phyloP scores from a whole-genome alignment of 1,284 basidiomycete genomes.

The Heterobasidion occidentale region DNA sequence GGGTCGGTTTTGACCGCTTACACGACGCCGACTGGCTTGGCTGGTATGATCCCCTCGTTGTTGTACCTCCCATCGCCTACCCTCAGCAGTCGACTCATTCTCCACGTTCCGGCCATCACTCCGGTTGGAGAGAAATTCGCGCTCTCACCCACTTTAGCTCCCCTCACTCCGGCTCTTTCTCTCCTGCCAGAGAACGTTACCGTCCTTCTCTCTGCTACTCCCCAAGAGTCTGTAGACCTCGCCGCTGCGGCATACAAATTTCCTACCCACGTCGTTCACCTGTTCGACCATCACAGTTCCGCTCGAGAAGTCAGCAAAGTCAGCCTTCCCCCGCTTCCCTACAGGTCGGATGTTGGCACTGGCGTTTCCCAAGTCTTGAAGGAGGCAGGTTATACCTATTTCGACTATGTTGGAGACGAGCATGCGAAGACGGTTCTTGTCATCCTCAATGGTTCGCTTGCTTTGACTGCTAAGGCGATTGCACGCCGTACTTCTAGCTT shows the following conservation, averaged over 20 bases:
- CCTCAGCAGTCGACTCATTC: slow-evolving; percentile 57
- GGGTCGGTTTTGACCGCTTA: slow-evolving; percentile 66
- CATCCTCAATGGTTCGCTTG: slow-evolving; percentile 63
- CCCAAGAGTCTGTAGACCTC: slow-evolving; percentile 73
- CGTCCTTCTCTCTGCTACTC: slow-evolving; percentile 76
- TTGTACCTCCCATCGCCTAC: slow-evolving; percentile 53
- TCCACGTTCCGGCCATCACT: slow-evolving; percentile 72
- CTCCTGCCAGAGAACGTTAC: slow-evolving; percentile 64
- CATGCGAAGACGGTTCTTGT: slow-evolving; percentile 54
- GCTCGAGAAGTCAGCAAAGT: slow-evolving; percentile 62
- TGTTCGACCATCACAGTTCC: slow-evolving; percentile 72
- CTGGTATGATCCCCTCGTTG: slow-evolving; percentile 71
- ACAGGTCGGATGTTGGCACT: slow-evolving; percentile 21
- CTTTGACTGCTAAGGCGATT: slow-evolving; percentile 46
- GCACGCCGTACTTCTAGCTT: slow-evolving; percentile 38
- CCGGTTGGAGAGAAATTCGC: slow-evolving; percentile 57
- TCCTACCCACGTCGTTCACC: slow-evolving; percentile 62
- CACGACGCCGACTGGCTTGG: slow-evolving; percentile 69
- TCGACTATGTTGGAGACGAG: slow-evolving; percentile 61
- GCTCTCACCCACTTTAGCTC: slow-evolving; percentile 66
- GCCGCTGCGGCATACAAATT: slow-evolving; percentile 61
- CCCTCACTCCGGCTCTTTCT: slow-evolving; percentile 51
- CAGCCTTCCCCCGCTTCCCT: slow-evolving; percentile 23
- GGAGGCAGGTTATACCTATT: slow-evolving; percentile 49
- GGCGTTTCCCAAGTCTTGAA: slow-evolving; percentile 40